Evolutionary conservation across 129 eudicot species (phyloP).

Genomic region (Kitagawia praeruptora): DNA sequence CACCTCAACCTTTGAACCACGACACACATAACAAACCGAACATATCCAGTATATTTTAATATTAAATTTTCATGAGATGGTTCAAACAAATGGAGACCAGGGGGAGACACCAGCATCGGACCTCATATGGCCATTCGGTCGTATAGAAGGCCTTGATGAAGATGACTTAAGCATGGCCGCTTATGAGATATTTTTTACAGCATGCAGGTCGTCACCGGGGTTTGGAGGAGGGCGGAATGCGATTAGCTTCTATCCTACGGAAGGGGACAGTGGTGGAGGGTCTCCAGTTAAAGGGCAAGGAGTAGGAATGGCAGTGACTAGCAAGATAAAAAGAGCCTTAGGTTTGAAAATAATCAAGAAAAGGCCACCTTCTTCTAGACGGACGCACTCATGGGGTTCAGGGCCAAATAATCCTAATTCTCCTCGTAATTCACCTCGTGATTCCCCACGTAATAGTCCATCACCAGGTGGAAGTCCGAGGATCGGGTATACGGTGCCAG

Average conservation of each 20-base stretch:
- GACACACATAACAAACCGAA: not conserved
- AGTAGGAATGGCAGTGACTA: slow-evolving; percentile 53
- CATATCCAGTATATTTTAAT: not conserved
- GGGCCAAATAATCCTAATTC: slow-evolving; percentile 12
- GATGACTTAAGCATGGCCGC: slow-evolving; percentile 42
- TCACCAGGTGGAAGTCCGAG: slow-evolving; percentile 17
- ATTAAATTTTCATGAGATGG: not conserved
- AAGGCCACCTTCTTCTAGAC: slow-evolving; percentile 34
- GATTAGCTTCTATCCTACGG: slow-evolving; percentile 13
- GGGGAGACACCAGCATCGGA: not conserved
- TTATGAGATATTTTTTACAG: slow-evolving; percentile 42
- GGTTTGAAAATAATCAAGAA: slow-evolving; percentile 56
- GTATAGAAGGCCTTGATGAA: slow-evolving; percentile 25
- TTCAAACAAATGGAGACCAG: not conserved
- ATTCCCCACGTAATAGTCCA: not conserved
- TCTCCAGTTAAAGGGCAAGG: slow-evolving; percentile 24
- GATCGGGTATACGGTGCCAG: slow-evolving; percentile 22
- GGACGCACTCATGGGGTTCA: slow-evolving; percentile 43
- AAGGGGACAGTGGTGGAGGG: slow-evolving; percentile 18
- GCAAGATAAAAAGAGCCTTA: slow-evolving; percentile 72
- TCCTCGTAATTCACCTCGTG: slow-evolving; percentile 25
- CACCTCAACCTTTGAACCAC: not conserved
- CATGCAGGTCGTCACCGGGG: slow-evolving; percentile 50
- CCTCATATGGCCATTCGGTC: slow-evolving; percentile 30
- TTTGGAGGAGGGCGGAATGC: slow-evolving; percentile 41